These are phyloP conservation scores for Fraxinus floribunda DNA, from an alignment of 305 asterid genomes.

Conservation along the genomic window DNA sequence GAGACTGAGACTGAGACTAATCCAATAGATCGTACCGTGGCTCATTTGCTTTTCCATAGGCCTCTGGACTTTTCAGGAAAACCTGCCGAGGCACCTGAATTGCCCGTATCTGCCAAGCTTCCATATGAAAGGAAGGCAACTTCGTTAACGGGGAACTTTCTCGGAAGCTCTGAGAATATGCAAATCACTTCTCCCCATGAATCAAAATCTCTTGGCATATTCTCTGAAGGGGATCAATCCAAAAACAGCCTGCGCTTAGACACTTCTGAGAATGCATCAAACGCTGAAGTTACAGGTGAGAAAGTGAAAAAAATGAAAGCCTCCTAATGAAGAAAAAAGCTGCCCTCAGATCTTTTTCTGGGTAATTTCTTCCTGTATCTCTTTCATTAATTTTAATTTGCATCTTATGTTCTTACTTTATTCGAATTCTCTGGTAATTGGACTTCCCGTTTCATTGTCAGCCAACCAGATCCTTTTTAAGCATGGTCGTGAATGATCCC, in stretches of 20 bases:
- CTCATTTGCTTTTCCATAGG: slow-evolving; percentile 84
- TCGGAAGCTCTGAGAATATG: slow-evolving; percentile 37
- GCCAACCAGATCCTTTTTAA: slow-evolving; percentile 32
- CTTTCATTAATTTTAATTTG: slow-evolving; percentile 13
- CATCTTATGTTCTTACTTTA: slow-evolving; percentile 1
- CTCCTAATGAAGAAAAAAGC: slow-evolving; percentile 31
- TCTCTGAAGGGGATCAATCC: slow-evolving; percentile 34
- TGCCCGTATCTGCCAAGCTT: slow-evolving; percentile 49
- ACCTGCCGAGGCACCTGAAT: slow-evolving; percentile 47
- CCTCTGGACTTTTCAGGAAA: slow-evolving; percentile 57
- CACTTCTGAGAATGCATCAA: slow-evolving; percentile 40
- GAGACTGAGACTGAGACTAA: slow-evolving; percentile 65
- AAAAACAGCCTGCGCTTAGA: slow-evolving; percentile 28
- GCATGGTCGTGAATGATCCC: slow-evolving; percentile 18
- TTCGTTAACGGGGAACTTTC: slow-evolving; percentile 27
- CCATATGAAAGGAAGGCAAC: slow-evolving; percentile 41
- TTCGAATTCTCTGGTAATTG: slow-evolving; percentile 33
- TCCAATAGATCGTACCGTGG: slow-evolving; percentile 85
- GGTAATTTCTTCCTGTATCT: slow-evolving; percentile 45
- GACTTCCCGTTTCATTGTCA: slow-evolving; percentile 42
- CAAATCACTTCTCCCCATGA: slow-evolving; percentile 43
- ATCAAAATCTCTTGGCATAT: slow-evolving; percentile 38
- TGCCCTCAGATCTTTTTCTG: slow-evolving; percentile 20
- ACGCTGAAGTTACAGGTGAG: slow-evolving; percentile 34
- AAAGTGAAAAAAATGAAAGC: slow-evolving; percentile 32